Conservation (phyloP, 225 moss, liverwort and hornwort genomes). For the Thuidium tamariscinum region DNA sequence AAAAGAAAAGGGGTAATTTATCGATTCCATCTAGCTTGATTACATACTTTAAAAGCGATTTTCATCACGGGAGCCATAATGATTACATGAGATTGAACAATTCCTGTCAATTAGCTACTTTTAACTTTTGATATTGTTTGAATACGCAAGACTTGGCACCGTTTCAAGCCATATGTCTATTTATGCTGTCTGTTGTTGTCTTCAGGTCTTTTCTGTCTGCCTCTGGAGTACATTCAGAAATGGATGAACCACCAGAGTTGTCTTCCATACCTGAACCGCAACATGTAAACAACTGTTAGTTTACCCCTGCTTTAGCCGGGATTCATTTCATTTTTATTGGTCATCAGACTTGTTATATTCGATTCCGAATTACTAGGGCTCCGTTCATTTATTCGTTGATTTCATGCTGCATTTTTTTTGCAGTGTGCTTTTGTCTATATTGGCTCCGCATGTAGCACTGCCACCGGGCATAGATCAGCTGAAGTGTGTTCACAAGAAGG, state of each 20-base stretch:
- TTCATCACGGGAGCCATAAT: background rate
- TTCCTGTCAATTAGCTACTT: background rate
- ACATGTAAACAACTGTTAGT: constrained; percentile 2
- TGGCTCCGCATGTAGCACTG: constrained; percentile 74
- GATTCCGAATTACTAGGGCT: background rate
- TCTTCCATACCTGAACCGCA: constrained; percentile 3
- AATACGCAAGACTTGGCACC: background rate
- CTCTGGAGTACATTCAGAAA: constrained; percentile 18
- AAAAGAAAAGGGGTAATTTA: background rate
- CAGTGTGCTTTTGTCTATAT: constrained; percentile 90
- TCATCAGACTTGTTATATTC: background rate
- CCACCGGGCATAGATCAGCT: constrained; percentile 72
- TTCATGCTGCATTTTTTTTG: constrained; percentile 9
- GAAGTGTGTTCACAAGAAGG: constrained; percentile 34
- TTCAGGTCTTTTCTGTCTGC: constrained; percentile 10
- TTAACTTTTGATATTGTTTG: background rate
- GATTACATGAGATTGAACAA: background rate
- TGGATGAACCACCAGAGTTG: constrained; percentile 9
- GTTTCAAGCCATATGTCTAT: constrained; percentile 5
- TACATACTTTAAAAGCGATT: background rate
- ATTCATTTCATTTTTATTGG: background rate
- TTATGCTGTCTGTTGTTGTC: constrained; percentile 4
- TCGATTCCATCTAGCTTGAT: background rate
- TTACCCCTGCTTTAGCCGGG: background rate
- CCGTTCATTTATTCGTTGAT: background rate